Percentiles rank a stretch among this genome's conserved stretches.
Evolutionary conservation across 192 early-diverging fungal species (phyloP).

Genomic region (Coemansia sp.): DNA sequence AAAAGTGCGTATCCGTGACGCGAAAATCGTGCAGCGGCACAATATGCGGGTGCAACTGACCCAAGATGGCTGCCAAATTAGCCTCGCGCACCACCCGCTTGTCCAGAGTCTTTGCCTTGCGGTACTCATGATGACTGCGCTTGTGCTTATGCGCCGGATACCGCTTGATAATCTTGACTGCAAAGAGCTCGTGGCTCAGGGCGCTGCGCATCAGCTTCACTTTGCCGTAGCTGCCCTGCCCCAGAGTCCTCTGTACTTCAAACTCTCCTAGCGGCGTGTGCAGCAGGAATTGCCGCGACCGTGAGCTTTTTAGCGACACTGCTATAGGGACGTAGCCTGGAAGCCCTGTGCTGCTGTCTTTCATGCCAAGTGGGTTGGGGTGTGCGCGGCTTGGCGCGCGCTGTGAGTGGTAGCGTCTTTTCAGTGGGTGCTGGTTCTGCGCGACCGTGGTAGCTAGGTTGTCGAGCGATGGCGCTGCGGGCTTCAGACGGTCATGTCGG

Average conservation of each 20-base stretch:
- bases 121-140: slow-evolving; percentile 31
- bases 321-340: slow-evolving; percentile 27
- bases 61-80: slow-evolving; percentile 49
- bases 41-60: slow-evolving; percentile 50
- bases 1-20: slow-evolving; percentile 54
- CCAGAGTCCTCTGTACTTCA: slow-evolving; percentile 37
- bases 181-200: slow-evolving; percentile 47
- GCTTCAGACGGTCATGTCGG: slow-evolving; percentile 4
- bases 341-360: neutral
- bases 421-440: neutral
- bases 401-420: slow-evolving; percentile 1
- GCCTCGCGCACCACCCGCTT: slow-evolving; percentile 51
- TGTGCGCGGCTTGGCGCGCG: neutral
- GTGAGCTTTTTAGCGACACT: slow-evolving; percentile 41
- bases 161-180: slow-evolving; percentile 55
- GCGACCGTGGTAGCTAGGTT: neutral
- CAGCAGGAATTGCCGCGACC: slow-evolving; percentile 44
- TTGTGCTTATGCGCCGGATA: slow-evolving; percentile 42
- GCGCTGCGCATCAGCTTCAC: slow-evolving; percentile 53
- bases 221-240: slow-evolving; percentile 57
- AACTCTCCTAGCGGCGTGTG: slow-evolving; percentile 55
- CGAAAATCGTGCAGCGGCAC: slow-evolving; percentile 49
- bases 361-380: neutral
- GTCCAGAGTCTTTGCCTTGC: slow-evolving; percentile 51
- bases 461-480: neutral